phyloP scores from a whole-genome alignment of 768 basidiomycete species.

The Lactifluus subvellereus region DNA sequence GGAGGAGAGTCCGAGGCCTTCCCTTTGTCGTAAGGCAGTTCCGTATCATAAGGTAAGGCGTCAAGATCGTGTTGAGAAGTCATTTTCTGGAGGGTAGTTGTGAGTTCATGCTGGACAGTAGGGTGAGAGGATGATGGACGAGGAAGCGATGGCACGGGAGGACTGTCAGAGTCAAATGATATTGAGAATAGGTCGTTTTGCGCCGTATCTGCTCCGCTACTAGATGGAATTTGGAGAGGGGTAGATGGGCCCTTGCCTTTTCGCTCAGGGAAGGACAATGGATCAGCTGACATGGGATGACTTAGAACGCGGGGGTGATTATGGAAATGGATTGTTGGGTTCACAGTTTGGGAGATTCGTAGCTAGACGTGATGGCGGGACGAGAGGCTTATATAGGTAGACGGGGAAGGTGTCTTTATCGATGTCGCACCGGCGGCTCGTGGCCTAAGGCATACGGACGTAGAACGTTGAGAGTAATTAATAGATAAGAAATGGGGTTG shows the following conservation, averaged over 20 bases:
- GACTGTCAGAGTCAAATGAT: slow-evolving; percentile 17
- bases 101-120: slow-evolving; percentile 9
- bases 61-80: slow-evolving; percentile 11
- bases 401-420: slow-evolving; percentile 48
- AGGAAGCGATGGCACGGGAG: slow-evolving; percentile 25
- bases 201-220: slow-evolving; percentile 30
- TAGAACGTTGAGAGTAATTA: slow-evolving; percentile 6
- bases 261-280: slow-evolving; percentile 23
- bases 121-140: slow-evolving; percentile 25
- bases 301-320: neutral
- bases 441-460: slow-evolving; percentile 28
- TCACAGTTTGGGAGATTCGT: slow-evolving; percentile 6
- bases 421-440: slow-evolving; percentile 39
- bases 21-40: slow-evolving; percentile 39
- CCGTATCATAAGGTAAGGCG: slow-evolving; percentile 16
- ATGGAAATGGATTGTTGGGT: slow-evolving; percentile 2
- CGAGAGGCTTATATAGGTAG: slow-evolving; percentile 37
- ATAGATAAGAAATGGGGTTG: slow-evolving; percentile 6
- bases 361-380: slow-evolving; percentile 6
- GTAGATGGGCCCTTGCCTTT: slow-evolving; percentile 55
- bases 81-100: neutral
- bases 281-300: slow-evolving; percentile 1
- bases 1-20: slow-evolving; percentile 50
- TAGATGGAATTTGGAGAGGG: slow-evolving; percentile 44
- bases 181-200: slow-evolving; percentile 28